Evolutionary conservation across 352 stramenopile species (phyloP).

Genomic region (Peronospora farinosa): DNA sequence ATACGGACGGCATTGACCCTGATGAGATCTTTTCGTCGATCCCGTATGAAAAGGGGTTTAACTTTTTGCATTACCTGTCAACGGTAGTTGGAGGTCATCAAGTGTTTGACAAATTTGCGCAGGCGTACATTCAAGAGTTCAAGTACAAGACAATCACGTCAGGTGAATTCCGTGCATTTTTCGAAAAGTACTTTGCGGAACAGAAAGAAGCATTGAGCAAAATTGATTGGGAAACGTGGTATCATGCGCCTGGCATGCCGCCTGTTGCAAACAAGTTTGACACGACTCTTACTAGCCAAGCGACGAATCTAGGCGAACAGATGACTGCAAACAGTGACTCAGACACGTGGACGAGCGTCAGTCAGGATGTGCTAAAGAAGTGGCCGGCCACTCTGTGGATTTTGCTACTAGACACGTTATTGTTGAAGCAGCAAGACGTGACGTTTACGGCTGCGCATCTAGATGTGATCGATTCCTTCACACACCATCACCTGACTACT

Average conservation of each 20-base stretch:
- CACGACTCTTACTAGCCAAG: slow-evolving; percentile 58
- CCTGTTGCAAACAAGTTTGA: slow-evolving; percentile 83
- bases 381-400: slow-evolving; percentile 56
- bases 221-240: slow-evolving; percentile 93
- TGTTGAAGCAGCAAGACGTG: slow-evolving; percentile 31
- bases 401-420: slow-evolving; percentile 50
- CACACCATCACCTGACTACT: slow-evolving; percentile 35
- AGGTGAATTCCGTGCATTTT: slow-evolving; percentile 64
- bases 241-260: slow-evolving; percentile 85
- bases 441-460: slow-evolving; percentile 34
- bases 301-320: slow-evolving; percentile 36
- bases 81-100: slow-evolving; percentile 43
- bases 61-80: slow-evolving; percentile 78
- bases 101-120: slow-evolving; percentile 81
- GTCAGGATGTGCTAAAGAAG: slow-evolving; percentile 19
- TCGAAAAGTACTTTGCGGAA: slow-evolving; percentile 70
- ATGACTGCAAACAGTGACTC: slow-evolving; percentile 27
- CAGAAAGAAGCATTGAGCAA: slow-evolving; percentile 33
- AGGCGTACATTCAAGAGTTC: slow-evolving; percentile 89
- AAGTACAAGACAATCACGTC: slow-evolving; percentile 86
- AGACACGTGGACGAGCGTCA: slow-evolving; percentile 30
- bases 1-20: slow-evolving; percentile 87
- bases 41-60: slow-evolving; percentile 94
- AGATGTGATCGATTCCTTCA: slow-evolving; percentile 57
- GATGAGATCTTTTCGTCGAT: slow-evolving; percentile 94